Conservation (phyloP, 2,329 filamentous ascomycete species). For the Hysterium pulicare region DNA sequence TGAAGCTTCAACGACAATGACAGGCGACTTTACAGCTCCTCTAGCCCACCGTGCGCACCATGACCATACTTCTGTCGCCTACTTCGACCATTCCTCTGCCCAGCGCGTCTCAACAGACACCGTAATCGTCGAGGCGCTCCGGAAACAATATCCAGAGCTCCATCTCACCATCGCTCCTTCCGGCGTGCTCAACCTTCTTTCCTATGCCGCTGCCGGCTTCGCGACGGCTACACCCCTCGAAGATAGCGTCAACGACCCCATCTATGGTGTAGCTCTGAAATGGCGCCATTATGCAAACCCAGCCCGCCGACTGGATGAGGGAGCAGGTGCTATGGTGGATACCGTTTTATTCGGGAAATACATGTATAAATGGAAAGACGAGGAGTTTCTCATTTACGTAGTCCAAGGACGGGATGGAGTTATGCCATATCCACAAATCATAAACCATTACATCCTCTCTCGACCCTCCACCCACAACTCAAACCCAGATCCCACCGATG, state of each 20-base stretch:
- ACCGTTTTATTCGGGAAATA: constrained; percentile 44
- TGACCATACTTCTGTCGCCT: constrained; percentile 38
- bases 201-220: constrained; percentile 42
- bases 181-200: constrained; percentile 35
- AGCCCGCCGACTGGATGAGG: constrained; percentile 34
- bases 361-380: constrained; percentile 44
- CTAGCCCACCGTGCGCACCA: constrained; percentile 16
- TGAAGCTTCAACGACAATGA: constrained; percentile 16
- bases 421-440: constrained; percentile 27
- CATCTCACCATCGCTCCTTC: constrained; percentile 41
- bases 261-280: constrained; percentile 30
- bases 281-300: constrained; percentile 40
- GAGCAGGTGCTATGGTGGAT: constrained; percentile 36
- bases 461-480: constrained; percentile 17
- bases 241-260: constrained; percentile 36
- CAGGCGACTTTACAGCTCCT: constrained; percentile 16
- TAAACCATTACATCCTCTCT: constrained; percentile 45
- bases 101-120: constrained; percentile 43
- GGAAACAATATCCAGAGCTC: constrained; percentile 44
- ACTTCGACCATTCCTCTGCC: constrained; percentile 44
- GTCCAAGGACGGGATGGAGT: constrained; percentile 41
- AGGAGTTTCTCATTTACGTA: constrained; percentile 43
- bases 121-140: constrained; percentile 44
- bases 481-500: constrained; percentile 37
- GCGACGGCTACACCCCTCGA: constrained; percentile 41